Percentiles rank a stretch among this genome's conserved stretches.
phyloP scores from a whole-genome alignment of 495 filamentous ascomycete species.

The Letharia lupina region DNA sequence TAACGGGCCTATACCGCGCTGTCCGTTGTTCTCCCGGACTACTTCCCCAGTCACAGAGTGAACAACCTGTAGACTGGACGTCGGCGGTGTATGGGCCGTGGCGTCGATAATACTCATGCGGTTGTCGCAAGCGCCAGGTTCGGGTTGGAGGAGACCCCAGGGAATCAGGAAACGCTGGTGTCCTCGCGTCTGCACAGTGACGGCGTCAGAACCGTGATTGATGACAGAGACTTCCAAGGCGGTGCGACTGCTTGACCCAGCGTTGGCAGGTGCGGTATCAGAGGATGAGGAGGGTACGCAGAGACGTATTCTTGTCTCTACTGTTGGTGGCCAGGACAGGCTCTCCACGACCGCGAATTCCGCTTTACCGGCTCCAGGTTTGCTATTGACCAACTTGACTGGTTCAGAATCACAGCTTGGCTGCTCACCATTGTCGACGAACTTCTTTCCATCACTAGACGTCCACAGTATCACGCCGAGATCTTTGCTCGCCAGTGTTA shows the following conservation, averaged over 20 bases:
- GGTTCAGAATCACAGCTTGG: not conserved
- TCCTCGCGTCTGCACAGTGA: slow-evolving; percentile 25
- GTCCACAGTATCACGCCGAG: not conserved
- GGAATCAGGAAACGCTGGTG: slow-evolving; percentile 22
- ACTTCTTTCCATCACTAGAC: not conserved
- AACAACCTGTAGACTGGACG: not conserved
- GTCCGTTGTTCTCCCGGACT: slow-evolving; percentile 1
- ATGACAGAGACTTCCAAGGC: slow-evolving; percentile 6
- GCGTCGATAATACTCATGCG: not conserved
- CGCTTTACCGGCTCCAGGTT: not conserved
- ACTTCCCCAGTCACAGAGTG: not conserved
- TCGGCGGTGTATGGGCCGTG: not conserved
- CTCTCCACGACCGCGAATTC: not conserved
- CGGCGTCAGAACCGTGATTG: slow-evolving; percentile 17
- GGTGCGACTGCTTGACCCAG: not conserved
- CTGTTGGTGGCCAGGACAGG: not conserved
- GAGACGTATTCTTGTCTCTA: not conserved
- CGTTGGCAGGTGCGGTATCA: not conserved
- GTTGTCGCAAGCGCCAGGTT: not conserved
- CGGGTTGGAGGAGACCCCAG: slow-evolving; percentile 20
- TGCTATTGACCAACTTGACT: not conserved
- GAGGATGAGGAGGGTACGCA: not conserved
- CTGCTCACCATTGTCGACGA: not conserved
- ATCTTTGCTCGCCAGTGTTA: not conserved
- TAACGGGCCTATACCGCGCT: not conserved